phyloP scores from a whole-genome alignment of 163 green algal genomes.

The Picocystis sp. region DNA sequence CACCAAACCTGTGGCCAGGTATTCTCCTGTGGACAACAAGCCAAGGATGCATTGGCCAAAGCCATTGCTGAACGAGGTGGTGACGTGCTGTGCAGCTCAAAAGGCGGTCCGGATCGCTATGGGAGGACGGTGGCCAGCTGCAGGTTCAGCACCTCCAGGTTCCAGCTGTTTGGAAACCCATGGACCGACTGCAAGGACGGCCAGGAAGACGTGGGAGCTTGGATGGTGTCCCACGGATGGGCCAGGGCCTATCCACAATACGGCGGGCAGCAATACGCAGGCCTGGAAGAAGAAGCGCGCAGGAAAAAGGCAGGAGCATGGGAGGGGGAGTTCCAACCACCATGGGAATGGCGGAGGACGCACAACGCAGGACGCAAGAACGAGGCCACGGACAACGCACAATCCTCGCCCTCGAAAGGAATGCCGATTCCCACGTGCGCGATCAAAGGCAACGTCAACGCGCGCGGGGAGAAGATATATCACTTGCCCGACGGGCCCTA shows the following conservation, averaged over 20 bases:
- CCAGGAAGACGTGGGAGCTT: background rate
- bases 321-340: background rate
- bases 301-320: background rate
- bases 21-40: background rate
- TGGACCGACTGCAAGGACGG: background rate
- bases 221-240: background rate
- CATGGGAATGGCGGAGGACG: background rate
- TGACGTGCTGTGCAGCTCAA: background rate
- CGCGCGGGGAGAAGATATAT: background rate
- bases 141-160: too few relatives aligned
- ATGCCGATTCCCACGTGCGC: background rate
- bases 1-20: background rate
- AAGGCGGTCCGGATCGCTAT: background rate
- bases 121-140: background rate
- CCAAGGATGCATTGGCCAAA: background rate
- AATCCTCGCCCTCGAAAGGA: background rate
- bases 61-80: background rate
- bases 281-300: background rate
- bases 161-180: too few relatives aligned
- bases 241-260: background rate
- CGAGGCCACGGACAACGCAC: background rate
- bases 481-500: background rate
- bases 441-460: conserved; percentile 1
- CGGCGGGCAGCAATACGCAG: background rate
- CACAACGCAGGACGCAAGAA: background rate